phyloP scores from a whole-genome alignment of 2,329 filamentous ascomycete species.

The Whalleya microplaca region DNA sequence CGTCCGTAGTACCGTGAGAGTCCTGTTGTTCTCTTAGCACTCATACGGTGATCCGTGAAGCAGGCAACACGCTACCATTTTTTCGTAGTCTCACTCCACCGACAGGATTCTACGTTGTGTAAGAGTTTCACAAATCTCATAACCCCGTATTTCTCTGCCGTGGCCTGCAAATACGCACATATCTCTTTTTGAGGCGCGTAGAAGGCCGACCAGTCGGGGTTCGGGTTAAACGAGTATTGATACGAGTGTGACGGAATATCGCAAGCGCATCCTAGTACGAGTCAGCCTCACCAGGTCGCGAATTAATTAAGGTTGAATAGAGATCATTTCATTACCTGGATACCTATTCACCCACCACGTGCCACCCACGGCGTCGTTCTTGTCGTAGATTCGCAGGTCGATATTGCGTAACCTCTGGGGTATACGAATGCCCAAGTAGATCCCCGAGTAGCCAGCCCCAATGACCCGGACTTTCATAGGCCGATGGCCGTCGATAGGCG shows the following conservation, averaged over 20 bases:
- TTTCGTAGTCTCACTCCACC: conserved; percentile 44
- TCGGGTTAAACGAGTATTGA: conserved; percentile 59
- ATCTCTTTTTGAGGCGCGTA: conserved; percentile 56
- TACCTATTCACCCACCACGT: conserved; percentile 45
- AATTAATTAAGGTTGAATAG: not conserved
- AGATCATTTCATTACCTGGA: conserved; percentile 34
- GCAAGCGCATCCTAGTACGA: conserved; percentile 35
- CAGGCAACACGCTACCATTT: conserved; percentile 39
- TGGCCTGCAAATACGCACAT: conserved; percentile 50
- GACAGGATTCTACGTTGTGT: conserved; percentile 45
- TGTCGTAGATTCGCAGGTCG: conserved; percentile 40
- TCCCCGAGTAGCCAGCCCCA: conserved; percentile 42
- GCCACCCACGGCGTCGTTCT: conserved; percentile 40
- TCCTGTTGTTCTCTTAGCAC: conserved; percentile 29
- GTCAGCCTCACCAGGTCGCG: conserved; percentile 7
- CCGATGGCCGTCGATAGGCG: conserved; percentile 36
- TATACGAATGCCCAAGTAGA: conserved; percentile 40
- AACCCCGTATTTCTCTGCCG: conserved; percentile 51
- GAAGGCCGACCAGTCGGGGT: conserved; percentile 56
- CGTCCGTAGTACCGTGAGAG: conserved; percentile 39
- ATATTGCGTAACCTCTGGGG: conserved; percentile 40
- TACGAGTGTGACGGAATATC: conserved; percentile 54
- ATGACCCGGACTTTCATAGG: conserved; percentile 41
- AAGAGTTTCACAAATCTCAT: conserved; percentile 50
- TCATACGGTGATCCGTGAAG: not conserved